Evolutionary conservation across 2,329 filamentous ascomycete species (phyloP), one percentile per base, ranked within the genome.

Genomic region (Aspergillus brunneoviolaceus): DNA sequence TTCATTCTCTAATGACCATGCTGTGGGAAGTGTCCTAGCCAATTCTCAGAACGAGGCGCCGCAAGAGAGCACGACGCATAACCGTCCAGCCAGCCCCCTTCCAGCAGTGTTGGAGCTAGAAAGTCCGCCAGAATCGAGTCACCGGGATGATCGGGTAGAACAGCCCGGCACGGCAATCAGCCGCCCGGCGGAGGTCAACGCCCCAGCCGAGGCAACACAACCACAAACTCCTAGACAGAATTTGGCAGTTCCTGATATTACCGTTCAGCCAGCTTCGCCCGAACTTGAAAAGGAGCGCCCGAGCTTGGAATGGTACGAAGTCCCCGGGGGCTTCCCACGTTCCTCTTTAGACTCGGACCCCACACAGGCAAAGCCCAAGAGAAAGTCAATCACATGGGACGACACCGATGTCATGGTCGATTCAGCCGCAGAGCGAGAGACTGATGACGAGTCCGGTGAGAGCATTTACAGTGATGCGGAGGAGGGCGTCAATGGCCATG

Each of bases 321-420:
- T 88, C 16, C 87, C 88, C 9, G 87, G 87, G 7, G 82, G 80
- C 0, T 90, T 87, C 63, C 85, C 85, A 1, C 64, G 65, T 16
- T 63, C 70, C 5, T 65, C 64, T 10, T 65, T 72, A 23, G 69
- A 73, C 31, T 59, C 63, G 7, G 63, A 61, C 33, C 51, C 60
- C 11, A 48, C 51, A 19, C 45, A 54, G 39, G 49, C 49, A 56
- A 55, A 63, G 52, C 29, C 49, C 39, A 62, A 60, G 53, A 35
- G 33, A 35, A 61, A 57, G 25, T 49, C 55, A n/a, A 14, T 51
- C 42, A 49, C 25, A 27, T 27, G 47, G 33, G n/a, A 33, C 23
- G 42, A 39, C 12, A n/a, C 35, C n/a, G 27, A 60, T 50, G 14
- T 48, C 52, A 55, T 39, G 5, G 21, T 60, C 54, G 27, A 64